phyloP scores from a whole-genome alignment of 2,329 filamentous ascomycete genomes.

The Aspergillus transmontanensis region DNA sequence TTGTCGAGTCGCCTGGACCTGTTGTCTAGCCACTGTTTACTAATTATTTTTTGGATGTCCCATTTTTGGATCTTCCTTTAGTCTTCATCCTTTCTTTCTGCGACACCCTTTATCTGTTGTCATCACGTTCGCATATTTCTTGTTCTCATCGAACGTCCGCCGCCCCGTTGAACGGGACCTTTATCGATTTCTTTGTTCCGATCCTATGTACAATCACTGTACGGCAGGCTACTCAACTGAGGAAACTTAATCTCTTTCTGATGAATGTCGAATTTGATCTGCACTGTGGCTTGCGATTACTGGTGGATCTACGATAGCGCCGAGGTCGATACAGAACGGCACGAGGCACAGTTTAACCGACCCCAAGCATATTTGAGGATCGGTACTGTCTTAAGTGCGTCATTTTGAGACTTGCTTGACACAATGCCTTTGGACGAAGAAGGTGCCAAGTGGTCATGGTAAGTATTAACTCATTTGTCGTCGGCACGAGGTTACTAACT shows the following conservation, averaged over 20 bases:
- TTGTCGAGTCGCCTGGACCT: neutral
- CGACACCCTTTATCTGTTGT: no score
- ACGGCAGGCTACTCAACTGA: neutral
- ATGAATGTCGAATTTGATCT: neutral
- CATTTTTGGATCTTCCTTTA: neutral
- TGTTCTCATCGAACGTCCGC: neutral
- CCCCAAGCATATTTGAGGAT: neutral
- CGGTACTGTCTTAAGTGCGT: neutral
- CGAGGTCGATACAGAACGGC: neutral
- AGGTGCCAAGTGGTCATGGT: conserved; percentile 51
- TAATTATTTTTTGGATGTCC: neutral
- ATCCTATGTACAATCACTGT: neutral
- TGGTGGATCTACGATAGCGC: neutral
- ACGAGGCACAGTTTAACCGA: neutral
- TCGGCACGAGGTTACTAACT: neutral
- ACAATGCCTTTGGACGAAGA: conserved; percentile 49
- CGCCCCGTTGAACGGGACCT: neutral
- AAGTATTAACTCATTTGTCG: conserved; percentile 16
- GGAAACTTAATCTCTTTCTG: neutral
- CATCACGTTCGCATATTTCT: neutral
- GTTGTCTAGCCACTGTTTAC: neutral
- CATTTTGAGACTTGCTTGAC: neutral
- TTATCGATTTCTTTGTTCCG: neutral
- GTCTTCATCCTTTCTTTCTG: neutral
- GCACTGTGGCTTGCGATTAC: neutral